Base-by-base conservation (phyloP, 352 stramenopile species). In the Blastocystis sp. region DNA sequence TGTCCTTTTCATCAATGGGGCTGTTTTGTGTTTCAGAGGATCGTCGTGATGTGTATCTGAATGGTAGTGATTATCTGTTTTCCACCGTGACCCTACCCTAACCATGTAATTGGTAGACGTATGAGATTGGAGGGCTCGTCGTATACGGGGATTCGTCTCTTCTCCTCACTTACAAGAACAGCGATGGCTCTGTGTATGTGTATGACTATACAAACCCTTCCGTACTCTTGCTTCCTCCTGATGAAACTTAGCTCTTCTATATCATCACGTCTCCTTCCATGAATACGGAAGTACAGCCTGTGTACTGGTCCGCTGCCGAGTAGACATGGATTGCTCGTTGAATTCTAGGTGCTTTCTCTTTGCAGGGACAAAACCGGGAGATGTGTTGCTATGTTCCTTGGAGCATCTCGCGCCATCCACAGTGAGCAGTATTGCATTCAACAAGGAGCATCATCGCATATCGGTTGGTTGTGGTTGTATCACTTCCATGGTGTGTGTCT, bases 401-500 rank as follows among this genome's bases (percentile, higher is more conserved):
- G n/a, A 70, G 13, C 41, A 21, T 45, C 51, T 85, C 13, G 65
- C 13, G n/a, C 55, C 74, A 31, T 31, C 74, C 4, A 51, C n/a
- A 39, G 21, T 35, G 3, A 51, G 29, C 50, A n/a, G 9, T 77
- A 12, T 26, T 29, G 19, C 26, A 29, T 77, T 6, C 45, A 55
- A 62, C 31, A 66, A 67, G 19, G 74, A 62, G 19, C 55, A 85
- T 67, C 74, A 85, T 50, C 74, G 74, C 24, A 67, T 85, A 39
- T 59, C 50, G 21, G 26, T 85, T 39, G 60, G 66, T 29, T 85
- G 74, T 55, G 45, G 31, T 2, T 21, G n/a, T 16, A 70, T 85
- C 6, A 67, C 74, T 13, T 13, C 12, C 50, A 24, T 85, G 6
- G 16, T 16, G 45, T 55, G 45, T 16, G 45, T 16, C 6, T 6